Base-by-base conservation (phyloP, 805 yeast genomes). In the Isabelozyma rhagii region DNA sequence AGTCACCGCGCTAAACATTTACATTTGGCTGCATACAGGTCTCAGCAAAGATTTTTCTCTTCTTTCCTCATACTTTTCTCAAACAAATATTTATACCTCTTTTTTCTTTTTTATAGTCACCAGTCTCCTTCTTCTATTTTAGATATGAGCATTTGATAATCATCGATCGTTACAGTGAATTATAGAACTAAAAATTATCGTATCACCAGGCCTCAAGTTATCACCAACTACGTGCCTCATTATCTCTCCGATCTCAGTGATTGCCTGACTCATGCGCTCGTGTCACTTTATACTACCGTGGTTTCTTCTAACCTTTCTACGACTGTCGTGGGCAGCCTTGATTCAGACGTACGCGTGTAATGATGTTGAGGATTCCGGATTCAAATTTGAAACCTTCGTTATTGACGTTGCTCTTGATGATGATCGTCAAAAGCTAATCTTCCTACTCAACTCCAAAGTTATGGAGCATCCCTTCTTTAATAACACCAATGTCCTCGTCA, bases 401-500 rank as follows among this genome's bases (percentile, higher is more conserved):
- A 56, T 69, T 6, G 73, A 70, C 51, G 75, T 61, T 15, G 71
- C 67, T 5, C 50, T 72, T n/a, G 74, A 71, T 49, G 62, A 60
- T 45, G 59, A 63, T 11, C 54, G 56, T 27, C 46, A 63, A 47
- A 52, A 58, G 38, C 51, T 72, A 47, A 66, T 67, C 55, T 72
- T 72, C 51, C 64, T 68, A 52, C 58, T 72, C 45, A 72, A 71
- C 55, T 51, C 74, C 34, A 55, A 63, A 55, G 70, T 71, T 11
- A 18, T 45, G 5, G 46, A 52, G 31, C 41, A 10, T 41, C n/a
- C n/a, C 9, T 46, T 54, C 44, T 15, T 27, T 8, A 34, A 53
- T 4, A 17, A 51, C 8, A 47, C 48, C 1, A 45, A 47, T 8
- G 58, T 58, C 13, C 47, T 64, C 4, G 71, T 79, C 8, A 54